Evolutionary conservation across 1,284 basidiomycete species (phyloP).

Genomic region (Apiotrichum veenhuisii): DNA sequence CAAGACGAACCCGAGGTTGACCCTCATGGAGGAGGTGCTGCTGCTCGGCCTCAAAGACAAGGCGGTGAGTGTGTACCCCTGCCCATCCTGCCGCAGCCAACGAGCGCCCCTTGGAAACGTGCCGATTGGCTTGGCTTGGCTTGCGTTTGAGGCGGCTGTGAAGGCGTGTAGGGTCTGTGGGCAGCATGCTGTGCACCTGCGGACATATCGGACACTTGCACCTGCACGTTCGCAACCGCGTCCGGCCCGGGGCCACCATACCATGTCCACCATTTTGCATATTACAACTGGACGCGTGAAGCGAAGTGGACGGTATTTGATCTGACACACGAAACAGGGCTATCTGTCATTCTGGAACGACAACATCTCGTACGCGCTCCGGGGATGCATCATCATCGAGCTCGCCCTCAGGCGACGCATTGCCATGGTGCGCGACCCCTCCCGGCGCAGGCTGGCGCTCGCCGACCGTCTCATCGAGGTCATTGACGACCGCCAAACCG

Average conservation of each 20-base stretch:
- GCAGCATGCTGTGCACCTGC: too few species aligned
- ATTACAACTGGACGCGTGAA: too few species aligned
- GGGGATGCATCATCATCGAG: slow-evolving; percentile 92
- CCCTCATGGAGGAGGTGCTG: slow-evolving; percentile 95
- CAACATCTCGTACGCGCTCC: slow-evolving; percentile 92
- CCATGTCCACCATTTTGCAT: too few species aligned
- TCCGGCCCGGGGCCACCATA: too few species aligned
- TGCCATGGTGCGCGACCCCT: slow-evolving; percentile 78
- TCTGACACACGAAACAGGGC: slow-evolving; percentile 55
- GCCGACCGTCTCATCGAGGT: slow-evolving; percentile 85
- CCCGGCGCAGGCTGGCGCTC: slow-evolving; percentile 68
- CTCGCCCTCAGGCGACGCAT: slow-evolving; percentile 85
- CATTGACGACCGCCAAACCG: slow-evolving; percentile 82
- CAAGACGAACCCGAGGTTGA: slow-evolving; percentile 73
- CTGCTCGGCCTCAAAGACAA: slow-evolving; percentile 88
- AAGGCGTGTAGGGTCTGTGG: too few species aligned
- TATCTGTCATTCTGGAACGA: slow-evolving; percentile 97
- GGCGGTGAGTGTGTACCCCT: slow-evolving; percentile 57
- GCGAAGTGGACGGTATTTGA: too few species aligned
- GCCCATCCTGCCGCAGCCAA: too few species aligned
- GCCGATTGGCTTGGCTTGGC: too few species aligned
- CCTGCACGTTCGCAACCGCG: too few species aligned
- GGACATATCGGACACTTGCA: too few species aligned
- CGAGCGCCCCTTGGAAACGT: too few species aligned
- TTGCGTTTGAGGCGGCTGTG: too few species aligned